These are phyloP conservation scores for Exsudoporus floridanus DNA, from an alignment of 1,284 basidiomycete genomes.

Conservation along the genomic window DNA sequence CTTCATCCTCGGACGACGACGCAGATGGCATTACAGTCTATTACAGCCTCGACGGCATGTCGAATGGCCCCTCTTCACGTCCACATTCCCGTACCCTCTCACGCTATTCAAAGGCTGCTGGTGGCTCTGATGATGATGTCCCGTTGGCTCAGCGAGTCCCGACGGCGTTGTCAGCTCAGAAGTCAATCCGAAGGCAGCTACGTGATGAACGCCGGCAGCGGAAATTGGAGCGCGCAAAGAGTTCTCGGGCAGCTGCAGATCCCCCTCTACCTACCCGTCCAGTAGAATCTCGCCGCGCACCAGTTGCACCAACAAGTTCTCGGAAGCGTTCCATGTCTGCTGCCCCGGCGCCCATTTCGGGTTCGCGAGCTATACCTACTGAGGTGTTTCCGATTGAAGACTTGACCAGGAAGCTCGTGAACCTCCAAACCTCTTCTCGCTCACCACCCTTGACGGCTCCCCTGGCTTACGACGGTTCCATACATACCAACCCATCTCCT, in stretches of 20 bases:
- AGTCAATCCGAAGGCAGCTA: constrained; percentile 69
- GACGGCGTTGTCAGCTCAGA: constrained; percentile 72
- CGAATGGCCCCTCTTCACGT: constrained; percentile 23
- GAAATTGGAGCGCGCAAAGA: constrained; percentile 47
- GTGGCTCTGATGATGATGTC: constrained; percentile 53
- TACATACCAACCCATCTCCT: constrained; percentile 8
- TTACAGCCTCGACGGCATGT: constrained; percentile 39
- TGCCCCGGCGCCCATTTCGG: constrained; percentile 20
- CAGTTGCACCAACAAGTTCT: constrained; percentile 6
- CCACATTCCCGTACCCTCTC: constrained; percentile 26
- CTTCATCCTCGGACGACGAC: constrained; percentile 43
- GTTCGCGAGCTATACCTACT: constrained; percentile 15
- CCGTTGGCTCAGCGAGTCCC: constrained; percentile 78
- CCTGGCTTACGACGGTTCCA: constrained; percentile 6
- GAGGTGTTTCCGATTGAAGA: constrained; percentile 56
- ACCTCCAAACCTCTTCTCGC: constrained; percentile 42
- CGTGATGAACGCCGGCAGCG: constrained; percentile 64
- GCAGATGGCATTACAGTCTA: constrained; percentile 44
- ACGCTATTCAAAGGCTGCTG: constrained; percentile 20
- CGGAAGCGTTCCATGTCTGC: constrained; percentile 35
- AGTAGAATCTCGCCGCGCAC: constrained; percentile 2
- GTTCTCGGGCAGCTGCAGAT: constrained; percentile 15
- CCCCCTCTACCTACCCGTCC: constrained; percentile 14
- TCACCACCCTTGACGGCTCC: constrained; percentile 16
- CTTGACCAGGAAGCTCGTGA: constrained; percentile 55